Evolutionary conservation across 768 basidiomycete genomes (phyloP).

Genomic region (Macrolepiota albuminosa): DNA sequence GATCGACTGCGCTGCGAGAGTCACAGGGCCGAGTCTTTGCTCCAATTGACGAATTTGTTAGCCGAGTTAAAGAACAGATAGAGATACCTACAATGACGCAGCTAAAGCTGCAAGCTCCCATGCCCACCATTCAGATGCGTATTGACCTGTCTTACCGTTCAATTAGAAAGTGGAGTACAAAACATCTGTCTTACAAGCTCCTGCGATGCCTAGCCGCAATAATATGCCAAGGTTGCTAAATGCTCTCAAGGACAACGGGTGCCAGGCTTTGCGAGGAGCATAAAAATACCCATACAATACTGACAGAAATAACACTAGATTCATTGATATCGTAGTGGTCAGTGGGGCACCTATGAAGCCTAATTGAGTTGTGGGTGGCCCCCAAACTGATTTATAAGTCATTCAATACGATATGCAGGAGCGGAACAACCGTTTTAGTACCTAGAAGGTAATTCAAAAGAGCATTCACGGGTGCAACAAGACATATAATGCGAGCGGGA

Average conservation of each 20-base stretch:
- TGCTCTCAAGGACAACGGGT: constrained; percentile 57
- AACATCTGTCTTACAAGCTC: constrained; percentile 48
- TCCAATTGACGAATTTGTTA: neutral
- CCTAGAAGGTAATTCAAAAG: constrained; percentile 71
- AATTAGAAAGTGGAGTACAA: neutral
- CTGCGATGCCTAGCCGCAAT: constrained; percentile 72
- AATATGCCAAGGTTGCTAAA: constrained; percentile 68
- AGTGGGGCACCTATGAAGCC: constrained; percentile 93
- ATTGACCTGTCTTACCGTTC: constrained; percentile 43
- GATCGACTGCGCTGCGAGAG: constrained; percentile 85
- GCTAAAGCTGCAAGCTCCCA: constrained; percentile 79
- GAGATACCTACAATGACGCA: constrained; percentile 38
- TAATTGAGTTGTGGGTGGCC: constrained; percentile 66
- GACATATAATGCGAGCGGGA: constrained; percentile 76
- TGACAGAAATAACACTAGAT: constrained; percentile 61
- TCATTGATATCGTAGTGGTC: constrained; percentile 82
- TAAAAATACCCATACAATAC: constrained; percentile 58
- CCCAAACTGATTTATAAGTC: constrained; percentile 57
- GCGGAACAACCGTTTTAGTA: neutral
- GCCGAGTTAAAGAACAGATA: neutral
- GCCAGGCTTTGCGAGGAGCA: constrained; percentile 72
- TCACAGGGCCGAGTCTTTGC: constrained; percentile 65
- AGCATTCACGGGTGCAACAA: constrained; percentile 81
- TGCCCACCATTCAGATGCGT: constrained; percentile 93
- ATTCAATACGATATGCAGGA: neutral